These are phyloP conservation scores for Graphium sp. DNA, from an alignment of 2,329 filamentous ascomycete genomes.

Conservation along the genomic window DNA sequence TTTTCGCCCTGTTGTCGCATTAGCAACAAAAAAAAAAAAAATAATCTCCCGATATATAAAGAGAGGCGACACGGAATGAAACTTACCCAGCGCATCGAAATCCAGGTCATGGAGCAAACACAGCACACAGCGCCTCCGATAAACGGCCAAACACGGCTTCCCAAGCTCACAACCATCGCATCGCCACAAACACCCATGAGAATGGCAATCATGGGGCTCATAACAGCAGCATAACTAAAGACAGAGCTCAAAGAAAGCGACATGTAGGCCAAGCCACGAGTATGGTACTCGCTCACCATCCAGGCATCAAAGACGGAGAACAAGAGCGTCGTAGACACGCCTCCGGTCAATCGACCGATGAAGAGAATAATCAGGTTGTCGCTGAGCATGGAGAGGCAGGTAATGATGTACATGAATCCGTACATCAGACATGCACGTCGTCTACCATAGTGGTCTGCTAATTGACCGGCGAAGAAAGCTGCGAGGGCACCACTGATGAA, in stretches of 20 bases:
- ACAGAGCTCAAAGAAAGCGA: conserved; percentile 27
- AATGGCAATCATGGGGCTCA: conserved; percentile 40
- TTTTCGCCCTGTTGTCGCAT: neutral
- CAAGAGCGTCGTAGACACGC: conserved; percentile 36
- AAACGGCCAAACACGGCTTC: conserved; percentile 35
- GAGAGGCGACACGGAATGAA: conserved; percentile 10
- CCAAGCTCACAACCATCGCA: conserved; percentile 25
- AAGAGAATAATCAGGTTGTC: conserved; percentile 25
- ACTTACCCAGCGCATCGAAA: conserved; percentile 21
- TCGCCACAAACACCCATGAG: conserved; percentile 33
- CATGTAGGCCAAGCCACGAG: conserved; percentile 20
- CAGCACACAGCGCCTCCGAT: conserved; percentile 24
- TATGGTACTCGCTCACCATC: conserved; percentile 40
- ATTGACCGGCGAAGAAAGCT: conserved; percentile 19
- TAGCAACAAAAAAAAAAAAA: too few species aligned
- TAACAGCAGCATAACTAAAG: conserved; percentile 32
- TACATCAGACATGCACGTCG: conserved; percentile 33
- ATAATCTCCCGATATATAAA: neutral
- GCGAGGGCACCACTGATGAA: conserved; percentile 30
- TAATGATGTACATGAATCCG: conserved; percentile 31
- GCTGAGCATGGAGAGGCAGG: conserved; percentile 32
- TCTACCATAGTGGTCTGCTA: conserved; percentile 27
- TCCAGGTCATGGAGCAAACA: conserved; percentile 21
- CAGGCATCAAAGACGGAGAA: conserved; percentile 43
- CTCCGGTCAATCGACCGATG: conserved; percentile 34